Base-by-base conservation (phyloP, 306 rosid genomes). In the Cicer arietinum region DNA sequence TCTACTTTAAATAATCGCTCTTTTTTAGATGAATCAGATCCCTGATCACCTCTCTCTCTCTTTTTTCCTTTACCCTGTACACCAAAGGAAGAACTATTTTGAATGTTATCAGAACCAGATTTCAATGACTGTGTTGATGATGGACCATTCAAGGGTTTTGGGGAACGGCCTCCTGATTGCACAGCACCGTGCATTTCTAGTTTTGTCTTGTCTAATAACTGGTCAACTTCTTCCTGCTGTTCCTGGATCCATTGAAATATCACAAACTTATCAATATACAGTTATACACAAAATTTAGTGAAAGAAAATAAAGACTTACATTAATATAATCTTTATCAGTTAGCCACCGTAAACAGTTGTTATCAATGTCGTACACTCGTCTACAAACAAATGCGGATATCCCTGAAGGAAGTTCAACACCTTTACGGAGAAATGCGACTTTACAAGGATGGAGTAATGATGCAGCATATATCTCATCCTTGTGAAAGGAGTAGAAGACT, bases 401-500 rank as follows among this genome's bases (percentile, higher is more conserved):
- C 93, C 97, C 95, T 68, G 93, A 67, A 41, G 93, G 97, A 85
- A 93, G 97, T 79, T 93, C 93, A 85, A 84, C 90, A 77, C 98
- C 97, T 81, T 90, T 91, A 82, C 84, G 90, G 79, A 93, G 98
- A 87, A 93, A 93, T 51, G 97, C 86, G 39, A 93, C 98, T 91
- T 89, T 93, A 88, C 98, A 93, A 58, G 92, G 97, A 91, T 93
- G 98, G 80, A 93, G 92, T 87, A 93, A 67, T 8, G 97, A 91
- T 83, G 97, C 96, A 71, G 93, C 98, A 84, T 94, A 93, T 60
- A 83, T 91, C 86, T 91, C 97, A 93, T 93, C 92, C 95, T 93
- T 89, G 60, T 93, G 98, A 77, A 91, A 93, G 85, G 98, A 93
- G 68, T 91, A 93, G 69, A 93, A 93, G 47, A 93, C 80, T 78